phyloP scores from a whole-genome alignment of 352 stramenopile species.

The Phytophthora quininea region DNA sequence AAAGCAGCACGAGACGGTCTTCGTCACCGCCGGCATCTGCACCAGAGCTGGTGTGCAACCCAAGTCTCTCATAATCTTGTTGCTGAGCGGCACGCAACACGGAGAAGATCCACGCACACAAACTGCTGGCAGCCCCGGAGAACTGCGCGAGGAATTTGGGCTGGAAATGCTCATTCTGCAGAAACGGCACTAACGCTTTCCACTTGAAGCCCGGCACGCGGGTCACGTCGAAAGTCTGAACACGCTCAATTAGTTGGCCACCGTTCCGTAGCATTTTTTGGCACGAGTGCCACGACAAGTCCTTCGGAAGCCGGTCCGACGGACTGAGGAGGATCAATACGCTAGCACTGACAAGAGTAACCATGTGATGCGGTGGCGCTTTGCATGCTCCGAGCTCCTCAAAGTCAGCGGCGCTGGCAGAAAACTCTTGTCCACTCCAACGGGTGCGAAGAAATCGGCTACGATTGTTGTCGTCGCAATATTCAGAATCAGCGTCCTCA shows the following conservation, averaged over 20 bases:
- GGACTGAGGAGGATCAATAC: conserved; percentile 78
- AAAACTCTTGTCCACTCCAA: conserved; percentile 49
- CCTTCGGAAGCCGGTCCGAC: conserved; percentile 70
- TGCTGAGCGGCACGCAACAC: conserved; percentile 44
- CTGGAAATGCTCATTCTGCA: conserved; percentile 79
- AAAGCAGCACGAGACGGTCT: conserved; percentile 56
- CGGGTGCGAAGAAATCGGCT: conserved; percentile 20
- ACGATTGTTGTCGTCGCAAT: conserved; percentile 15
- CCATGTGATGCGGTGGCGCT: conserved; percentile 59
- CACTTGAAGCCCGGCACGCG: conserved; percentile 70
- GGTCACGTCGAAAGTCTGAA: conserved; percentile 46
- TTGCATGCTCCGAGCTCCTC: conserved; percentile 52
- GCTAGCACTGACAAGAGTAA: conserved; percentile 62
- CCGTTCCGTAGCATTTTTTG: conserved; percentile 70
- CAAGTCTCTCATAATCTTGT: conserved; percentile 36
- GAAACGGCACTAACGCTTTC: conserved; percentile 72
- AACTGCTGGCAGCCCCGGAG: conserved; percentile 49
- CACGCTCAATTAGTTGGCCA: conserved; percentile 50
- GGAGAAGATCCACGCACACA: conserved; percentile 75
- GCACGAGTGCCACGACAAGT: conserved; percentile 69
- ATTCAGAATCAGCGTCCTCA: conserved; percentile 16
- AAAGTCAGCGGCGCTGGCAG: conserved; percentile 49
- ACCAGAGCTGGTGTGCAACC: conserved; percentile 20
- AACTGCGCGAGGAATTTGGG: conserved; percentile 61
- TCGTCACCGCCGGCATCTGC: conserved; percentile 34